Conservation (phyloP, 495 filamentous ascomycete species). For the Cetradonia linearis region DNA sequence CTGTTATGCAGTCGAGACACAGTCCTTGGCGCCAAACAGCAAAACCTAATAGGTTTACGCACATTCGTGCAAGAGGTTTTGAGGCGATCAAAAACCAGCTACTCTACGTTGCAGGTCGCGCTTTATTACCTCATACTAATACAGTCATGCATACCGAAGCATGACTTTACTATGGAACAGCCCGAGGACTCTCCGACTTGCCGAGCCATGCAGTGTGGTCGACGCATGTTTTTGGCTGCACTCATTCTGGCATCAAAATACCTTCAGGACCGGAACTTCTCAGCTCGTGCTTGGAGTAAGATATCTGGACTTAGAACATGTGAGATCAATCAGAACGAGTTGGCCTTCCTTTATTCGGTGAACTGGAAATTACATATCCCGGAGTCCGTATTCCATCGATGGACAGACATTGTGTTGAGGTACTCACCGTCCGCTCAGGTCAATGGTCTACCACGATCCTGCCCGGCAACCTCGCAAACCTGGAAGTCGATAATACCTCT, state of each 20-base stretch:
- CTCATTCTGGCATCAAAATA: constrained; percentile 95
- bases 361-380: constrained; percentile 92
- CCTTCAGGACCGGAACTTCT: constrained; percentile 95
- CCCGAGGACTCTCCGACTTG: constrained; percentile 58
- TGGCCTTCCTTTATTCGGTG: constrained; percentile 81
- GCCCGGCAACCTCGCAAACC: constrained; percentile 36
- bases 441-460: constrained; percentile 43
- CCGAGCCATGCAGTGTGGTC: constrained; percentile 88
- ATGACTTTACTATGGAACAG: constrained; percentile 82
- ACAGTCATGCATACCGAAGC: constrained; percentile 75
- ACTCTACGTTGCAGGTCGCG: constrained; percentile 92
- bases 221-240: constrained; percentile 92
- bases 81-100: constrained; percentile 87
- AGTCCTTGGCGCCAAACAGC: constrained; percentile 36
- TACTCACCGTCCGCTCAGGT: constrained; percentile 60
- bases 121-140: constrained; percentile 93
- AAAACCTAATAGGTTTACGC: constrained; percentile 73
- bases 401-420: constrained; percentile 83
- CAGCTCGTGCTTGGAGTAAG: constrained; percentile 94
- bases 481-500: constrained; percentile 72
- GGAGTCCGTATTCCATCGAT: constrained; percentile 76
- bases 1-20: constrained; percentile 40
- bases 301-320: constrained; percentile 82
- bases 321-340: constrained; percentile 95
- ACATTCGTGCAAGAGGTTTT: constrained; percentile 97